phyloP scores from a whole-genome alignment of 2,329 filamentous ascomycete species.

The Calonectria montana region DNA sequence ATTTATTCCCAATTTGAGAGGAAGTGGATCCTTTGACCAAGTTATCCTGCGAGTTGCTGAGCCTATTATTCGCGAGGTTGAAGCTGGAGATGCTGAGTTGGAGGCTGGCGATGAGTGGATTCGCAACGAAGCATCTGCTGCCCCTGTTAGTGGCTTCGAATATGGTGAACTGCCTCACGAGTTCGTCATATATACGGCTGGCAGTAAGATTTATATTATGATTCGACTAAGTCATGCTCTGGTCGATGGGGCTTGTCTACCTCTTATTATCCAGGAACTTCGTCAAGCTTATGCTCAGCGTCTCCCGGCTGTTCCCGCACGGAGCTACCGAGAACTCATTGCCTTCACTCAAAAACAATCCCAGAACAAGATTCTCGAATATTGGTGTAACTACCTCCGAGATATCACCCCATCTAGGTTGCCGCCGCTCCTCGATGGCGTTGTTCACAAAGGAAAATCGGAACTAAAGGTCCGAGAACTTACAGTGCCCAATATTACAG shows the following conservation, averaged over 20 bases:
- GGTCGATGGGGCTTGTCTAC: not conserved
- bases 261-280: not conserved
- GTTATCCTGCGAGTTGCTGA: not conserved
- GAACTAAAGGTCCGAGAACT: not conserved
- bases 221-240: not conserved
- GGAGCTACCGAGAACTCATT: not conserved
- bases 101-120: not conserved
- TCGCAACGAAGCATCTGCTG: not conserved
- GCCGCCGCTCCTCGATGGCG: not conserved
- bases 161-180: not conserved
- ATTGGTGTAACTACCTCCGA: conserved; percentile 2
- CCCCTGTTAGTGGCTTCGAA: not conserved
- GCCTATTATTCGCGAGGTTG: not conserved
- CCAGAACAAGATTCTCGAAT: not conserved
- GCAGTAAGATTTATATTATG: not conserved
- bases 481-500: not conserved
- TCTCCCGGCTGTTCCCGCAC: not conserved
- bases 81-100: not conserved
- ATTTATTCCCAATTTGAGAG: not conserved
- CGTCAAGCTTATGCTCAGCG: not conserved
- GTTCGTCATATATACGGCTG: not conserved
- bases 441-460: not conserved
- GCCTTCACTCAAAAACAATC: not conserved
- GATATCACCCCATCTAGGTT: not conserved
- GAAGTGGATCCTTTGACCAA: not conserved